Evolutionary conservation across 1,284 basidiomycete genomes (phyloP), one percentile per base, ranked within the genome.

Genomic region (Chiua sp.): DNA sequence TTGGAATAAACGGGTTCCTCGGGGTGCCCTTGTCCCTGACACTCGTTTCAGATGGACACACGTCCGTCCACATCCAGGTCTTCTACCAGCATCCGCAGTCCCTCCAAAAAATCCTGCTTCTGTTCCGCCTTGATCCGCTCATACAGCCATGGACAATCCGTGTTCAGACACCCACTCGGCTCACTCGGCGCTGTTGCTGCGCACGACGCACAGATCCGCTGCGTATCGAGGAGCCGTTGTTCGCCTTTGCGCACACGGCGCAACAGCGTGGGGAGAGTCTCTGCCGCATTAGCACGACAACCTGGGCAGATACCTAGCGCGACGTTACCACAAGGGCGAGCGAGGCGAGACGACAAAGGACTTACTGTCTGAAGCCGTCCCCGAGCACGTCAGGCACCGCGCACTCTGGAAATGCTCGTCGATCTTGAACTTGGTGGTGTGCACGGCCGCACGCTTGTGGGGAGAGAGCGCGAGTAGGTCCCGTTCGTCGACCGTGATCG

Each of bases 101-200:
- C 71, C 35, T 73, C 70, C 35, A 85, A 64, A 46, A 79, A 77
- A 51, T 85, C 86, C 22, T 81, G 75, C 65, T 87, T 87, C 59
- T 81, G 78, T 65, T 88, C 85, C 3, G 86, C 82, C 67, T 86
- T 88, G 62, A 84, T 85, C 23, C 93, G 81, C 37, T 88, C 85
- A 67, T 88, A 98, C 37, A 94, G 73, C 84, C 92, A 90, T 0
- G 89, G 83, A 70, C 95, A 98, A 70, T 97, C 94, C 55, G 93
- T 78, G 7, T 92, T 94, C 68, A 91, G 86, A 75, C 95, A 98
- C 49, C 82, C 74, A 54, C 90, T 83, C 1, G 82, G 79, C 59
- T 95, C 93, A 6, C 74, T 77, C 3, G 79, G 73, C 3, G 86
- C 80, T 0, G 80, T 81, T 2, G 77, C 76, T 1, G 87, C 78